Evolutionary conservation across 306 rosid genomes (phyloP), one percentile per base, ranked within the genome.

Genomic region (Datisca glomerata): DNA sequence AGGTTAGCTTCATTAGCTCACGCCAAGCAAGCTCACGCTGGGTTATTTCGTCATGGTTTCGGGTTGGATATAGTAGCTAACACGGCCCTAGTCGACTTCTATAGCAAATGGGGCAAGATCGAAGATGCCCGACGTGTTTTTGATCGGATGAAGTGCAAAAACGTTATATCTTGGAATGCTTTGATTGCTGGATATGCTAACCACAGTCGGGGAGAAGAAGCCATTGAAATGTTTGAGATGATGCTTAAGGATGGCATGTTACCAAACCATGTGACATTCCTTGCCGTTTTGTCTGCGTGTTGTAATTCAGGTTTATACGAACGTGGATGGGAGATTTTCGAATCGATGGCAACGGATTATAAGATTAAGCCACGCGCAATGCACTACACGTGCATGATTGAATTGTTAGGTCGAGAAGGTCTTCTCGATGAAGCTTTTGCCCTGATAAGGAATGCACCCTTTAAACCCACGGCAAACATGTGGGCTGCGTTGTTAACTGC

Each of bases 401-500:
- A 86, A 51, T 62, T 86, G 61, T 74, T 86, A 16, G 96, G 96
- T 20, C 66, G 72, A 47, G 86, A 81, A 45, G 94, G 94, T 19
- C 73, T 68, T 21, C 34, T 81, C 45, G 81, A 76, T 12, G 94
- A 86, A 57, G 94, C 94, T 18, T 66, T 51, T 45, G 86, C 75
- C 32, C 67, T 81, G 18, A 54, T 79, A 60, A 61, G 54, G 55
- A 54, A 34, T 13, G 81, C 81, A 28, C 86, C 96, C 18, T 73
- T 86, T 35, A 41, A 68, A 49, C 94, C 96, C 15, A 81, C 86
- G 1, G 55, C 59, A n/a, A 81, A 86, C 53, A 81, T 79, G 94
- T 86, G 92, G 94, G 85, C 77, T 59, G 94, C 92, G 14, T 64
- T 86, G 75, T 67, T 86, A 45, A 81, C 80, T 33, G 96, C 96